Evolutionary conservation across 2,329 filamentous ascomycete species (phyloP).

Genomic region (Daldinia eschscholtzii): DNA sequence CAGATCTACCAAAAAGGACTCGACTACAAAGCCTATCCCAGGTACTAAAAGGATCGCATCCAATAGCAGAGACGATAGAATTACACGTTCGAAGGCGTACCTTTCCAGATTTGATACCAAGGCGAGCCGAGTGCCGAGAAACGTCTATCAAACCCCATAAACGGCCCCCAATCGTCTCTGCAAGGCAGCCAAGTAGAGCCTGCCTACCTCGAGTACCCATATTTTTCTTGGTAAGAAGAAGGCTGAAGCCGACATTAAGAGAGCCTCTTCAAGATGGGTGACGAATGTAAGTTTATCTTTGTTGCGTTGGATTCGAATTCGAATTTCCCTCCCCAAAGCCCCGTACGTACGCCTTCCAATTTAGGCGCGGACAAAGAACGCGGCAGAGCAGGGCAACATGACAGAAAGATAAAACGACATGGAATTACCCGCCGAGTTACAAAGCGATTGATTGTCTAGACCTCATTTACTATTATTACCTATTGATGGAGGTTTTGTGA

Average conservation of each 20-base stretch:
- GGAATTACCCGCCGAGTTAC: conserved; percentile 1
- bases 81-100: conserved; percentile 7
- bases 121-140: conserved; percentile 14
- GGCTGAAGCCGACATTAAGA: conserved; percentile 28
- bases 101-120: conserved; percentile 20
- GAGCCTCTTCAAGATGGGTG: conserved; percentile 29
- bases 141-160: conserved; percentile 12
- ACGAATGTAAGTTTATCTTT: conserved; percentile 40
- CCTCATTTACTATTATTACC: neutral
- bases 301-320: conserved; percentile 7
- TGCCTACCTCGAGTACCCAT: conserved; percentile 22
- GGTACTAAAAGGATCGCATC: conserved; percentile 5
- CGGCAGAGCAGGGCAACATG: conserved; percentile 28
- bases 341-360: conserved; percentile 5
- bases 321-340: conserved; percentile 3
- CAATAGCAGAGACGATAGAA: conserved; percentile 3
- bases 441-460: conserved; percentile 16
- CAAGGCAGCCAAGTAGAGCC: conserved; percentile 28
- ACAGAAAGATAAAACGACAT: conserved; percentile 19
- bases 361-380: conserved; percentile 17
- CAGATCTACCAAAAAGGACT: neutral
- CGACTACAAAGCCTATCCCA: conserved; percentile 4
- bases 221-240: conserved; percentile 17
- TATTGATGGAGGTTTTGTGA: neutral
- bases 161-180: conserved; percentile 33